Evolutionary conservation across 805 yeast genomes (phyloP), one percentile per base, ranked within the genome.

Genomic region (Candida dajiaensis): DNA sequence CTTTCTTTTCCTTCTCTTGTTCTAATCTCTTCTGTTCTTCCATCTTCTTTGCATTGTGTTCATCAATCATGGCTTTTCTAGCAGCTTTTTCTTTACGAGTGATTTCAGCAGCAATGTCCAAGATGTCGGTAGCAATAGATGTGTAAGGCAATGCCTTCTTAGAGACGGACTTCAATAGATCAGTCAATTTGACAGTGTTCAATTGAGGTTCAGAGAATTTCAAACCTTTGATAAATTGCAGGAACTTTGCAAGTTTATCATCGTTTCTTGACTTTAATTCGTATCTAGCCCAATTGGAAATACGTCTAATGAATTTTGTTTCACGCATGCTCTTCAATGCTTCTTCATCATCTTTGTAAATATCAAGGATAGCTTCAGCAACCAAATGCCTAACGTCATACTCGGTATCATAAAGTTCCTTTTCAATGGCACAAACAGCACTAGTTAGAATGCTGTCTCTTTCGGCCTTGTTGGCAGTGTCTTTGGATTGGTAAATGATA

Each of bases 271-370:
- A 13, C 6, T 31, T 41, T 9, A 45, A 8, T 23, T 45, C 48
- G 31, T 13, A 45, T 31, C 48, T 37, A 18, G 41, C 15, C 48
- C 48, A 45, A 12, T 41, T 45, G 10, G 44, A 15, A n/a, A 45
- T 23, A 37, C 48, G 41, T 25, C 29, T 21, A 9, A 38, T 15
- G 3, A 38, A 6, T 22, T 38, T 41, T 5, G 40, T 20, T 9
- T 38, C 23, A 3, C 33, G n/a, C 4, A 41, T n/a, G 3, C 29
- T 2, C 10, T 40, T 20, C 8, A 25, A 21, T 13, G 12, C 4
- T 21, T 19, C 25, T 5, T 22, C 25, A 22, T 22, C 38, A 18
- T 20, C 18, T 15, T 33, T 10, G 15, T 31, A 29, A 13, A 41
- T 7, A 2, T 20, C 15, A 15, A 13, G 5, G 21, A 21, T 35